Evolutionary conservation across 1,284 basidiomycete genomes (phyloP), one percentile per base, ranked within the genome.

Genomic region (Thelephora terrestris): DNA sequence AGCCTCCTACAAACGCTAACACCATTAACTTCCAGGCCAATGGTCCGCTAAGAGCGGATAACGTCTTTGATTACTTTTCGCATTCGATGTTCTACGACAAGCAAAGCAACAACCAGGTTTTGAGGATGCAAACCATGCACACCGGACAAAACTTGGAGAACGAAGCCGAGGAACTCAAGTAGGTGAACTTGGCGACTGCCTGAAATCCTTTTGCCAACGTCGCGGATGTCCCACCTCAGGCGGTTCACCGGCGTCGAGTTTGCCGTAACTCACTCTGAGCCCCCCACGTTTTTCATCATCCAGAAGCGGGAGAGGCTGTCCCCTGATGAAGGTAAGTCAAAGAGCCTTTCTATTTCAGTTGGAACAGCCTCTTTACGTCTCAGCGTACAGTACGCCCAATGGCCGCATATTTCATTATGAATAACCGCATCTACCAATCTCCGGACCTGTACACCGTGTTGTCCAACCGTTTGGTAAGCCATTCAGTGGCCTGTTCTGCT

Each of bases 41-140:
- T 56, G 86, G 86, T 14, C 82, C 82, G 7, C 71, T 90, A 54
- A 82, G 81, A 3, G 63, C 72, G 12, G 76, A 83, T 52, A 89
- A 86, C 59, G 86, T 87, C 38, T 81, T 91, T 54, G 86, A 91
- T 48, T 92, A 91, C 67, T 92, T 92, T 61, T 71, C 82, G 16
- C 77, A 78, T 1, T 90, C 86, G 16, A 89, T 89, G 79, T 91
- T 91, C 69, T 92, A 89, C 63, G 89, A 92, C 67, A 87, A 88
- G 62, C 81, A 87, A 64, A 90, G 87, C 64, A 91, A 85, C 64
- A 92, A 92, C 61, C 85, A 91, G 60, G 80, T 87, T 24, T 68
- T 92, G 42, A 81, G 87, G 57, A 92, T 92, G 89, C 89, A 92
- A 64, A 91, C 86, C 0, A 82, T 84, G 67, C 81, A 86, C 58